These are phyloP conservation scores for Pseudogymnoascus sp. DNA, from an alignment of 2,329 filamentous ascomycete genomes.

Conservation along the genomic window DNA sequence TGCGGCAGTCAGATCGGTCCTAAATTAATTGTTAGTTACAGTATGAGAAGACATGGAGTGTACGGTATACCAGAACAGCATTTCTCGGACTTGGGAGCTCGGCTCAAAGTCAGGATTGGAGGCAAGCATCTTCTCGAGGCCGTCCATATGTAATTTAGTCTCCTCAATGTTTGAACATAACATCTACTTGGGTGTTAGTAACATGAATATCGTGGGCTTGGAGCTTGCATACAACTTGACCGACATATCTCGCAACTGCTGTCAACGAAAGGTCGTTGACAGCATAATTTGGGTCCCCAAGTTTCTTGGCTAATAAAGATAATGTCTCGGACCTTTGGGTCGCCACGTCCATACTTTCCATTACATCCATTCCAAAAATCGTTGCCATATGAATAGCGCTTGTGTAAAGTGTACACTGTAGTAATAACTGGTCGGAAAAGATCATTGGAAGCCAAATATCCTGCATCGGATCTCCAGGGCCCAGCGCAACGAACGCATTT, in stretches of 20 bases:
- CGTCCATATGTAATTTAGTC: conserved; percentile 9
- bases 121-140: conserved; percentile 7
- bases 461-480: conserved; percentile 7
- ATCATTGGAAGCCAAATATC: conserved; percentile 10
- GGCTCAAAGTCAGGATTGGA: not conserved
- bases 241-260: not conserved
- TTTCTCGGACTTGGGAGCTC: not conserved
- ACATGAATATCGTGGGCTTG: not conserved
- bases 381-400: conserved; percentile 4
- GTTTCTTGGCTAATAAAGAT: not conserved
- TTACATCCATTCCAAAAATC: conserved; percentile 10
- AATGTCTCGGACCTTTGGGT: conserved; percentile 1
- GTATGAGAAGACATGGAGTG: not conserved
- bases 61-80: conserved; percentile 10
- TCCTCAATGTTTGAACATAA: not conserved
- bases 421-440: conserved; percentile 2
- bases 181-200: conserved; percentile 1
- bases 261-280: conserved; percentile 9
- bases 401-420: not conserved
- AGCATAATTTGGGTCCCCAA: not conserved
- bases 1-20: conserved; percentile 8
- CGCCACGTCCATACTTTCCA: conserved; percentile 1
- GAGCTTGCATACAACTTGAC: conserved; percentile 6
- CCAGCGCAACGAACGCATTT: not conserved
- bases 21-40: not conserved